These are phyloP conservation scores for Solanum clarkiae DNA, from an alignment of 257 asterid species.

Conservation along the genomic window DNA sequence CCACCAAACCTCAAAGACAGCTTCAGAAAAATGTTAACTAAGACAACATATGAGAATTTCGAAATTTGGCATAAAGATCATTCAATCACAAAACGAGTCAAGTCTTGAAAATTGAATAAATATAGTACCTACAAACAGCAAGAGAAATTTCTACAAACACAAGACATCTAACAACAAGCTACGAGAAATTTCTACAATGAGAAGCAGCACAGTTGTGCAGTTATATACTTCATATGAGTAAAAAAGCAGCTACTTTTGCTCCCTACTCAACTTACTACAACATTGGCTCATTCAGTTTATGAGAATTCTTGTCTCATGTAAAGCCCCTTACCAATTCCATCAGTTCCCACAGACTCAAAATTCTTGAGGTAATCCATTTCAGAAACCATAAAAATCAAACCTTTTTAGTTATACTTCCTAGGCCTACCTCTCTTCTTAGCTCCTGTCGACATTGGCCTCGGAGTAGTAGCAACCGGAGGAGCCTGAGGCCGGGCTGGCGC, in stretches of 20 bases:
- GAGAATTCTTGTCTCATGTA: not conserved
- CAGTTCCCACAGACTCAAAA: not conserved
- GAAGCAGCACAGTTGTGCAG: not conserved
- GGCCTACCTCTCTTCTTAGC: constrained; percentile 72
- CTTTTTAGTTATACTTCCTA: constrained; percentile 18
- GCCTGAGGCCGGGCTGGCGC: not conserved
- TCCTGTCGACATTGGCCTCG: constrained; percentile 5
- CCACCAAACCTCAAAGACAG: not conserved
- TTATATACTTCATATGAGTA: not conserved
- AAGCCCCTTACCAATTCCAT: not conserved
- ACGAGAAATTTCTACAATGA: not conserved
- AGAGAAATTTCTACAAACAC: not conserved
- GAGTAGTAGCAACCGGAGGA: not conserved
- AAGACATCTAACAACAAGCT: not conserved
- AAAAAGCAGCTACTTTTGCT: not conserved
- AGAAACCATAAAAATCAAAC: not conserved
- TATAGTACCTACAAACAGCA: not conserved
- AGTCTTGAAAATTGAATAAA: not conserved
- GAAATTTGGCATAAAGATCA: not conserved
- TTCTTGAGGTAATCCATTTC: not conserved
- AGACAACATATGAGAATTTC: not conserved
- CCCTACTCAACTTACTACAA: not conserved
- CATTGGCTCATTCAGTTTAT: not conserved
- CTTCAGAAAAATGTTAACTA: not conserved
- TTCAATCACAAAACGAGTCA: not conserved